Base-by-base conservation (phyloP, 768 basidiomycete species). In the Coprinellus micaceus region DNA sequence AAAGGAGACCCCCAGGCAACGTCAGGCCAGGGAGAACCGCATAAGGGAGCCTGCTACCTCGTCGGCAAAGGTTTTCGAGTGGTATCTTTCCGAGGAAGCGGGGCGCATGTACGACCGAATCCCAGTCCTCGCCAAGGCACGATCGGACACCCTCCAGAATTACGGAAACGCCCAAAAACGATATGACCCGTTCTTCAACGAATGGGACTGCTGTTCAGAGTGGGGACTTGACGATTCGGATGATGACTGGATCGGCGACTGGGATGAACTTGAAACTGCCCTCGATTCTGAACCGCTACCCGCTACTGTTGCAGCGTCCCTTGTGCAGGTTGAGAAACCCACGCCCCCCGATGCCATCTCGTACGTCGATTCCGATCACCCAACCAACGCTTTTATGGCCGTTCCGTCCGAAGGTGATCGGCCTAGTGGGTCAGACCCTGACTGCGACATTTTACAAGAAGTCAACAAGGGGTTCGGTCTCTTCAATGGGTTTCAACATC, bases 141-240 rank as follows among this genome's bases (percentile, higher is more conserved):
- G 41, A 22, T 7, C n/a, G 4, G 53, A 54, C 10, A 54, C 44
- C 2, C 28, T 56, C 10, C 22, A 15, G 33, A 5, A 39, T 13
- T 39, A 48, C n/a, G 19, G 46, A 3, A 12, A 47, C 4, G 1
- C 6, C 5, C 46, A 56, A 24, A 37, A 36, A 13, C 46, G 19
- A 10, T 56, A 56, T 11, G 55, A 56, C 28, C 17, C 55, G 2
- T 50, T 29, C 36, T 49, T 19, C n/a, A 56, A 56, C 33, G 55
- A 56, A 21, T 56, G 55, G 55, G 24, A 50, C 22, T 50, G 47
- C 28, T 56, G 54, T 25, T 13, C 10, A 21, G 54, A 39, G 4
- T 37, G 25, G 22, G 33, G 33, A 6, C n/a, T n/a, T n/a, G 45
- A 55, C 15, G 9, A 7, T 15, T 43, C 45, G 3, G 13, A 45